Base-by-base conservation (phyloP, 306 rosid species). In the Crotalaria pallida region DNA sequence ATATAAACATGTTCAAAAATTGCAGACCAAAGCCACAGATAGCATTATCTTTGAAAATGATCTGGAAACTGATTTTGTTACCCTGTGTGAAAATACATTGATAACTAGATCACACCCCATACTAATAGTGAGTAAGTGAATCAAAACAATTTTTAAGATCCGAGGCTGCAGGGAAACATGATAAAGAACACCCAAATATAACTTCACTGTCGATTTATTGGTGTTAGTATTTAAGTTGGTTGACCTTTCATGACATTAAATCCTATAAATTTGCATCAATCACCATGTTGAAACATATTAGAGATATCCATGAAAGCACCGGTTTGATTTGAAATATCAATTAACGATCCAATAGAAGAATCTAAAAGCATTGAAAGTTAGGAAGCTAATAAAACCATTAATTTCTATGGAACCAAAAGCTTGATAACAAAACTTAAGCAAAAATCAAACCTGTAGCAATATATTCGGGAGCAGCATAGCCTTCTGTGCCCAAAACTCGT, bases 381-480 rank as follows among this genome's bases (percentile, higher is more conserved):
- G 45, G 12, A 27, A 29, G 58, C 6, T 48, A 44, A 47, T 48
- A 48, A 34, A 50, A 6, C 34, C 49, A 69, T 24, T 0, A 0
- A 18, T 16, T 0, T 47, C 29, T 51, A 40, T 53, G 64, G 41
- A 38, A 23, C 40, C 21, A 36, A 22, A 67, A 58, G 33, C 7
- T 44, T 65, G 36, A 51, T 45, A 77, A 15, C 41, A 22, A 31
- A 29, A 18, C 47, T 48, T 8, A 18, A 18, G 24, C 11, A 66
- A n/a, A 53, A 52, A 68, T 13, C 77, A 40, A 1, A 88, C 96
- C 96, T 84, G 91, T 88, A 18, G 91, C 86, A 62, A 88, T 78
- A 72, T 88, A 88, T 78, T 88, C 96, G 6, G 96, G 91, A 50
- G 96, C 89, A 1, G 96, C 96, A 57, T 88, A 86, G 80, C 96